These are phyloP conservation scores for Pistacia integerrima DNA, from an alignment of 345 rosid genomes.

Conservation along the genomic window DNA sequence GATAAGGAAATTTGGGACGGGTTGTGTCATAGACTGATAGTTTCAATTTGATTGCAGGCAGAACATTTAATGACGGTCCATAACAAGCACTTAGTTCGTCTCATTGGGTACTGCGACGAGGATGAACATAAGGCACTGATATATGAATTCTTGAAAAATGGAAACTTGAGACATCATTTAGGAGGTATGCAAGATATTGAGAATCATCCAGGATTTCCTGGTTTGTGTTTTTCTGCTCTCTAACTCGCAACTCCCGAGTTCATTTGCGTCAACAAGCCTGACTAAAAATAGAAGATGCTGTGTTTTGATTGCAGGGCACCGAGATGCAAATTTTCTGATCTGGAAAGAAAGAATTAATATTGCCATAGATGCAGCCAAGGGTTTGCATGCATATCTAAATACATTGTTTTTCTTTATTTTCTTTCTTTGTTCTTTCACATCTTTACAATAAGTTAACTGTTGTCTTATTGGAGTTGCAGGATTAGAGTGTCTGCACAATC, in stretches of 20 bases:
- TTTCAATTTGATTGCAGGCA: constrained; percentile 11
- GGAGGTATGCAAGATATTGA: background rate
- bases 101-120: constrained; percentile 40
- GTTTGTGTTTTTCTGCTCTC: too few relatives aligned
- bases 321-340: background rate
- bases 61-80: constrained; percentile 29
- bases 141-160: constrained; percentile 43
- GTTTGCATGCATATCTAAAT: constrained; percentile 13
- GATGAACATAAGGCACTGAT: constrained; percentile 22
- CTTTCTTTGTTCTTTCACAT: background rate
- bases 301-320: too few relatives aligned
- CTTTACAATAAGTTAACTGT: background rate
- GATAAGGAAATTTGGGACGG: too few relatives aligned
- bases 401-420: background rate
- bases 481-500: constrained; percentile 33
- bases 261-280: too few relatives aligned
- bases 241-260: too few relatives aligned
- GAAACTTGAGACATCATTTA: constrained; percentile 17
- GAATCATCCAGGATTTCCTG: too few relatives aligned
- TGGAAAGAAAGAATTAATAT: constrained; percentile 35
- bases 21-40: background rate
- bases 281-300: too few relatives aligned
- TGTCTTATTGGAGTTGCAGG: constrained; percentile 24
- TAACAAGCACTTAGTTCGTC: constrained; percentile 31
- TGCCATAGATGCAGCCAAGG: constrained; percentile 49